These are phyloP conservation scores for Corynascus novoguineensis DNA, from an alignment of 495 filamentous ascomycete species.

Conservation along the genomic window DNA sequence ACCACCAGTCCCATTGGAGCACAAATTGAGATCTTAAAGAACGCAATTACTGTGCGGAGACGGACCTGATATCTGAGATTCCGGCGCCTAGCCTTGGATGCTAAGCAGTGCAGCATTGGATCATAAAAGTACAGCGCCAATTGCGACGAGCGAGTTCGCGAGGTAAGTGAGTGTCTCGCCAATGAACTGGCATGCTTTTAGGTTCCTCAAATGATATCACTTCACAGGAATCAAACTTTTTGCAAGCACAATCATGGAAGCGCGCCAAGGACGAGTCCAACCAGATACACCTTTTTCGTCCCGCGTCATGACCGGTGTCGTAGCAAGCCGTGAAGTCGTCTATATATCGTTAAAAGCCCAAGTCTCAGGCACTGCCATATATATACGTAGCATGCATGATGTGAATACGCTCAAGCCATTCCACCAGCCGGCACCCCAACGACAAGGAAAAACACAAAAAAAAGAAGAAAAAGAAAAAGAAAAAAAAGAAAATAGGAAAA, in stretches of 20 bases:
- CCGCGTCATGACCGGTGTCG: neutral
- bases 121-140: too few relatives aligned
- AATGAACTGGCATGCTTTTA: too few relatives aligned
- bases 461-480: neutral
- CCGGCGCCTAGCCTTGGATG: too few relatives aligned
- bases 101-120: too few relatives aligned
- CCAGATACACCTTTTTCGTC: neutral
- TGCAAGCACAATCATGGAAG: neutral
- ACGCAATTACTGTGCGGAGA: too few relatives aligned
- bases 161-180: too few relatives aligned
- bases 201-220: too few relatives aligned
- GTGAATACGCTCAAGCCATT: slow-evolving; percentile 2
- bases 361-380: neutral
- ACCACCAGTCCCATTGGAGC: too few relatives aligned
- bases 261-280: neutral
- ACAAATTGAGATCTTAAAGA: too few relatives aligned
- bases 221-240: too few relatives aligned
- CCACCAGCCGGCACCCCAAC: neutral
- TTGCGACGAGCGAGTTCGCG: too few relatives aligned
- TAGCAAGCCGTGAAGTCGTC: neutral
- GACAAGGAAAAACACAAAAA: neutral
- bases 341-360: neutral
- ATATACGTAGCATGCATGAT: neutral
- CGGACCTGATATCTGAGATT: too few relatives aligned
- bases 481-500: neutral